phyloP scores from a whole-genome alignment of 2,329 filamentous ascomycete genomes.

The Epichloe baconii region DNA sequence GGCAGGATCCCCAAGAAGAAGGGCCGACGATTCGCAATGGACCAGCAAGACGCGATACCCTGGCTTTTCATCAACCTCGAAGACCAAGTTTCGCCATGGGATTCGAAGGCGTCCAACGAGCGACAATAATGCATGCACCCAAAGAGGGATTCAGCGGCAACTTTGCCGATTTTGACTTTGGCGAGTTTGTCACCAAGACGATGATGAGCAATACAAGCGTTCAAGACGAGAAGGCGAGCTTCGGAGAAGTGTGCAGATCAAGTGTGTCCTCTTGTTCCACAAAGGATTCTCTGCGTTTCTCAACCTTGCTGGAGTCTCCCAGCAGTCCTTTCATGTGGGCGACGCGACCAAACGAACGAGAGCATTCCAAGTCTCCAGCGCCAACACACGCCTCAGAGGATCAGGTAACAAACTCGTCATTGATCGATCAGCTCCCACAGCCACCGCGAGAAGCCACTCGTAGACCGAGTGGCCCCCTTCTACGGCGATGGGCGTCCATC shows the following conservation, averaged over 20 bases:
- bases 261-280: neutral
- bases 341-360: constrained; percentile 6
- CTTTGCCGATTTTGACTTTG: constrained; percentile 26
- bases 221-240: neutral
- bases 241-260: neutral
- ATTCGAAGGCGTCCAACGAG: constrained; percentile 11
- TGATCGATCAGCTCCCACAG: constrained; percentile 3
- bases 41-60: constrained; percentile 36
- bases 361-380: constrained; percentile 4
- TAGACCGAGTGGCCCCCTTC: neutral
- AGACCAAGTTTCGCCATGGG: constrained; percentile 35
- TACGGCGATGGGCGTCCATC: constrained; percentile 1
- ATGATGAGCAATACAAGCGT: neutral
- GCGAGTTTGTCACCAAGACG: constrained; percentile 15
- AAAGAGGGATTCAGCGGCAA: constrained; percentile 25
- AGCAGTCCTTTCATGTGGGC: neutral
- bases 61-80: constrained; percentile 31
- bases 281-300: neutral
- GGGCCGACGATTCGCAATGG: constrained; percentile 34
- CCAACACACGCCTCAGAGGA: neutral
- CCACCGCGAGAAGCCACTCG: neutral
- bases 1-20: constrained; percentile 26
- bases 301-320: neutral
- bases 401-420: neutral
- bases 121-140: constrained; percentile 10